Evolutionary conservation across 2,329 filamentous ascomycete genomes (phyloP).

Genomic region (Cladosporium colombiae): DNA sequence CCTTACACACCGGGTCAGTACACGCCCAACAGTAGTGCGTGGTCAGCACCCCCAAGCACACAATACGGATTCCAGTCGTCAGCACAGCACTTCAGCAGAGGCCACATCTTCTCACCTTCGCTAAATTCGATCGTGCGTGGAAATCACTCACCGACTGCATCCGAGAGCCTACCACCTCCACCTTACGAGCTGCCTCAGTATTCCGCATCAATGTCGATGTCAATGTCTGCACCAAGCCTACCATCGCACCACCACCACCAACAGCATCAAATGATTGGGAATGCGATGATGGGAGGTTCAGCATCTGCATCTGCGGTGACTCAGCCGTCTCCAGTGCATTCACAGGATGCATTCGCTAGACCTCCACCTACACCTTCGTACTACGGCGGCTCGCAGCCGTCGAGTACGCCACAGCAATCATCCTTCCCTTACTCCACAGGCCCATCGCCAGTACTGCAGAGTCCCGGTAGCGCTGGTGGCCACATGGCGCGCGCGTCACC

Average conservation of each 20-base stretch:
- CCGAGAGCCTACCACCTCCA: slow-evolving; percentile 65
- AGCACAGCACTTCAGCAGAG: slow-evolving; percentile 49
- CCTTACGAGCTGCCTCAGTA: slow-evolving; percentile 69
- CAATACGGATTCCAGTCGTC: slow-evolving; percentile 55
- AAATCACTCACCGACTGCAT: slow-evolving; percentile 60
- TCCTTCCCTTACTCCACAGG: slow-evolving; percentile 52
- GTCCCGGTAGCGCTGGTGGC: slow-evolving; percentile 50
- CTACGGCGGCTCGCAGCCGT: slow-evolving; percentile 57
- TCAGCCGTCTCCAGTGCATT: slow-evolving; percentile 55
- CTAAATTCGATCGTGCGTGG: slow-evolving; percentile 55
- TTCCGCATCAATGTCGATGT: slow-evolving; percentile 52
- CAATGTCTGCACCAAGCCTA: slow-evolving; percentile 57
- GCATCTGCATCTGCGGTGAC: slow-evolving; percentile 38
- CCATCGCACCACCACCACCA: slow-evolving; percentile 43
- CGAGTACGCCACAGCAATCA: slow-evolving; percentile 52
- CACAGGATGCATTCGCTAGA: slow-evolving; percentile 60
- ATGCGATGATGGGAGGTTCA: slow-evolving; percentile 47
- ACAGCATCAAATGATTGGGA: slow-evolving; percentile 48
- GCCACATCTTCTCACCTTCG: slow-evolving; percentile 59
- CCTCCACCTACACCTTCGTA: slow-evolving; percentile 64
- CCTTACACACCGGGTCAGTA: slow-evolving; percentile 53
- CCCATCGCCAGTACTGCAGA: slow-evolving; percentile 52
- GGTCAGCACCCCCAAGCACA: slow-evolving; percentile 56
- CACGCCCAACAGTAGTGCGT: slow-evolving; percentile 53
- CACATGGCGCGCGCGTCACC: slow-evolving; percentile 56